Evolutionary conservation across 176 grass and related monocot genomes (phyloP).

Genomic region (Themeda triandra): DNA sequence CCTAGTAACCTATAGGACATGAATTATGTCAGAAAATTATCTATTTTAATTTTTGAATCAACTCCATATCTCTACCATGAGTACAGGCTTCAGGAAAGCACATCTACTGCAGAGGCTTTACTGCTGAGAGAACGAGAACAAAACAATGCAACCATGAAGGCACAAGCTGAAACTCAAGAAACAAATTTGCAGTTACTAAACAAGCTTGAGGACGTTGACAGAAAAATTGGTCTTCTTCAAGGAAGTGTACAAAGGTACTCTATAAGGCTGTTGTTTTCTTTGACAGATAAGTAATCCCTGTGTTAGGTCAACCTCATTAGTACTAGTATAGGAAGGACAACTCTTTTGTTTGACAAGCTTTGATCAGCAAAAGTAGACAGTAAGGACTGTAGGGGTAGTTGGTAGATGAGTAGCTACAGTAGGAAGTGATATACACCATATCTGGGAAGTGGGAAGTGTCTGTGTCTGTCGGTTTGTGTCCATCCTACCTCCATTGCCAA

Average conservation of each 20-base stretch:
- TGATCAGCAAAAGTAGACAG: not conserved
- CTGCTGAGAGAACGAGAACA: conserved; percentile 46
- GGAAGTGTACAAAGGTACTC: conserved; percentile 40
- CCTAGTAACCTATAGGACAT: not conserved
- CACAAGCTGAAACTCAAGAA: conserved; percentile 48
- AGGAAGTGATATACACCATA: not conserved
- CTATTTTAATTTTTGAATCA: not conserved
- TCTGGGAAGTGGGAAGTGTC: not conserved
- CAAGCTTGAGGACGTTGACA: conserved; percentile 51
- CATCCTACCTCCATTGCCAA: too few relatives aligned
- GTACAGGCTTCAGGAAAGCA: conserved; percentile 46
- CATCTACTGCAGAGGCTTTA: conserved; percentile 42
- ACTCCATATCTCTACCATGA: conserved; percentile 15
- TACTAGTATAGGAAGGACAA: not conserved
- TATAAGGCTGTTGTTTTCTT: not conserved
- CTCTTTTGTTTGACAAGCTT: not conserved
- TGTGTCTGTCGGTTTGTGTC: too few relatives aligned
- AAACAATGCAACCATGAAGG: conserved; percentile 39
- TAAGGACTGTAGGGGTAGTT: not conserved
- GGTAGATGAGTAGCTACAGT: not conserved
- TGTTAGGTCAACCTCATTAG: not conserved
- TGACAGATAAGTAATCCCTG: not conserved
- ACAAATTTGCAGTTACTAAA: conserved; percentile 41
- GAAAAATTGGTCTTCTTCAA: conserved; percentile 49
- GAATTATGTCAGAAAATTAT: not conserved